Evolutionary conservation across 2,329 filamentous ascomycete species (phyloP), one percentile per base, ranked within the genome.

Genomic region (Aspergillus unguis): DNA sequence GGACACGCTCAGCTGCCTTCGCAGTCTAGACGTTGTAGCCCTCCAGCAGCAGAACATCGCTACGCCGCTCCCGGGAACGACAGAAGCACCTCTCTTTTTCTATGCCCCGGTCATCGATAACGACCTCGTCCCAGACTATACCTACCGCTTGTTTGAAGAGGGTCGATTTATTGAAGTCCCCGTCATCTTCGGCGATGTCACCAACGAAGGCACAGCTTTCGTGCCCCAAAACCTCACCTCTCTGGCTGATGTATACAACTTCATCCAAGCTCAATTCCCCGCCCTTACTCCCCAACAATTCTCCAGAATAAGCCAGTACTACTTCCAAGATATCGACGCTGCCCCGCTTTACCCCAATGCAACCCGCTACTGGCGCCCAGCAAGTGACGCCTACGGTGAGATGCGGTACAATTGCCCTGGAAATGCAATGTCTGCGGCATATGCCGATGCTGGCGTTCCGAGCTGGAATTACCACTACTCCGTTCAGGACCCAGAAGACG

Each of bases 381-480:
- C 77, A 1, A 74, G 77, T 53, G 77, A 81, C 41, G 82, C 77
- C 3, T 86, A 86, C 58, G 84, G 84, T 11, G 84, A 88, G 57
- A 75, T 86, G 59, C 76, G 84, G 4, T 87, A 87, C 66, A 84
- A 76, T 58, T 88, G 85, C 58, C 82, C 85, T 0, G 80, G 80
- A 0, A 75, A 86, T 36, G 80, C 76, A 68, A 71, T 86, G 63
- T 78, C 76, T 1, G 64, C 72, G 6, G 67, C 72, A 1, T 73
- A 73, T 42, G 68, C 71, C 2, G 58, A 64, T 27, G 61, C 63
- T 33, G 60, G 62, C 28, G 37, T 32, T 27, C 65, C 17, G 1
- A 81, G 78, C 26, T 92, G 82, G 79, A 85, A 83, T 63, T 92
- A 92, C 65, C 81, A 81, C 38, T 89, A 84, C 72, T 80, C 85